Conservation (phyloP, 495 filamentous ascomycete species). For the Glonium stellatum region DNA sequence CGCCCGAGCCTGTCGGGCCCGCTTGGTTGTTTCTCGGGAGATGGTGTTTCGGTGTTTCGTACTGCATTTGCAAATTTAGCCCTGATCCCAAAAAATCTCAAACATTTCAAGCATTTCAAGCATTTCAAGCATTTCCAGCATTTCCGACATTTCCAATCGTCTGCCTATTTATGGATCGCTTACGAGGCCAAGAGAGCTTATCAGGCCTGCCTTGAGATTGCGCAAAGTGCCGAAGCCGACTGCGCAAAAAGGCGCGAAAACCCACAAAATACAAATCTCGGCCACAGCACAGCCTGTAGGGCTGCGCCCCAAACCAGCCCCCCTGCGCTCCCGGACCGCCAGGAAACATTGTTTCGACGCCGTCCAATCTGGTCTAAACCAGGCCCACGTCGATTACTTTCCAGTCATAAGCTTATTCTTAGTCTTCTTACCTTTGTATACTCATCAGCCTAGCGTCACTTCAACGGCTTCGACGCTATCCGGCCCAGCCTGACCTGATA, state of each 20-base stretch:
- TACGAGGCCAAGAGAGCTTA: not conserved
- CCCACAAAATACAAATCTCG: no score
- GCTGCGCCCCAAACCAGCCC: not conserved
- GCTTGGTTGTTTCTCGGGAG: not conserved
- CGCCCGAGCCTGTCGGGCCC: not conserved
- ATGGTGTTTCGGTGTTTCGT: not conserved
- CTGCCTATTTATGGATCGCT: conserved; percentile 1
- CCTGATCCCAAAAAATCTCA: not conserved
- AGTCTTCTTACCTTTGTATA: not conserved
- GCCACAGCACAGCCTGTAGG: not conserved
- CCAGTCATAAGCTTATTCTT: conserved; percentile 18
- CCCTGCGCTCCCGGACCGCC: not conserved
- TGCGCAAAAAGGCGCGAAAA: no score
- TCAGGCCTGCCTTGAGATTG: no score
- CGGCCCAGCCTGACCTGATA: not conserved
- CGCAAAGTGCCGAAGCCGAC: no score
- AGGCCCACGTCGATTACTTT: not conserved
- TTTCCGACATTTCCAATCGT: not conserved
- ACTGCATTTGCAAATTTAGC: not conserved
- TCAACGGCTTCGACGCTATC: not conserved
- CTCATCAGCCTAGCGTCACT: no score
- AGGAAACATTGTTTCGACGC: conserved; percentile 5
- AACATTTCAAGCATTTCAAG: no score
- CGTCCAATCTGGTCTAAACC: not conserved
- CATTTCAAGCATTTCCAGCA: no score